phyloP scores from a whole-genome alignment of 768 basidiomycete genomes.

The Rhodocollybia butyracea region DNA sequence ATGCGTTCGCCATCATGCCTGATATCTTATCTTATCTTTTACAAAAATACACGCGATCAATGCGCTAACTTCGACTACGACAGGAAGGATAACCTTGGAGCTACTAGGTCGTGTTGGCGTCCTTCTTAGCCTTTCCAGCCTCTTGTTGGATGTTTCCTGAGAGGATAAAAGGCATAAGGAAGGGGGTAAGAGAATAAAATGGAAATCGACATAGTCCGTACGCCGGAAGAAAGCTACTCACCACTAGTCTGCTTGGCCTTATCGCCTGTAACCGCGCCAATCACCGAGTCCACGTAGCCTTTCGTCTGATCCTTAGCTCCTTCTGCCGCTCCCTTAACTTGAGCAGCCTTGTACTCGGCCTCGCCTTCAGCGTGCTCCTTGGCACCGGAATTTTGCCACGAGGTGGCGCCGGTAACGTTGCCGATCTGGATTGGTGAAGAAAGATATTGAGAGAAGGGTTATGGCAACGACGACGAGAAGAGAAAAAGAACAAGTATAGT shows the following conservation, averaged over 20 bases:
- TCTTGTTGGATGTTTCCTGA: conserved; percentile 43
- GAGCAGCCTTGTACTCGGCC: conserved; percentile 39
- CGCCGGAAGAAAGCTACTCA: conserved; percentile 20
- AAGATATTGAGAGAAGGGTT: background rate
- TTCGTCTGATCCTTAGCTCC: conserved; percentile 40
- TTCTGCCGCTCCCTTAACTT: conserved; percentile 48
- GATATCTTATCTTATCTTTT: too few relatives aligned
- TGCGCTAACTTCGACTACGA: too few relatives aligned
- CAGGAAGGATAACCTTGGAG: too few relatives aligned
- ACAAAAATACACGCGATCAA: too few relatives aligned
- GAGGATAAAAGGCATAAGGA: background rate
- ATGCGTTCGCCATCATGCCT: too few relatives aligned
- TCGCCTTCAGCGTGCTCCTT: conserved; percentile 52
- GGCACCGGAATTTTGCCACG: conserved; percentile 47
- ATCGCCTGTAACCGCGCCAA: conserved; percentile 53
- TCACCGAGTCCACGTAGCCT: conserved; percentile 46
- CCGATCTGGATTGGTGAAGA: conserved; percentile 34
- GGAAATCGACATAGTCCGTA: too few relatives aligned
- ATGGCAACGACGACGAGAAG: background rate
- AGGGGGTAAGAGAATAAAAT: background rate
- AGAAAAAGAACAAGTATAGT: too few relatives aligned
- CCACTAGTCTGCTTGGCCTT: conserved; percentile 40
- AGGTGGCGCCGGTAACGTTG: conserved; percentile 41
- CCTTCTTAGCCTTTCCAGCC: conserved; percentile 20
- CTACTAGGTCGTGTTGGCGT: too few relatives aligned